Conservation (phyloP, 805 yeast genomes). For the Schwanniomyces yamadae region DNA sequence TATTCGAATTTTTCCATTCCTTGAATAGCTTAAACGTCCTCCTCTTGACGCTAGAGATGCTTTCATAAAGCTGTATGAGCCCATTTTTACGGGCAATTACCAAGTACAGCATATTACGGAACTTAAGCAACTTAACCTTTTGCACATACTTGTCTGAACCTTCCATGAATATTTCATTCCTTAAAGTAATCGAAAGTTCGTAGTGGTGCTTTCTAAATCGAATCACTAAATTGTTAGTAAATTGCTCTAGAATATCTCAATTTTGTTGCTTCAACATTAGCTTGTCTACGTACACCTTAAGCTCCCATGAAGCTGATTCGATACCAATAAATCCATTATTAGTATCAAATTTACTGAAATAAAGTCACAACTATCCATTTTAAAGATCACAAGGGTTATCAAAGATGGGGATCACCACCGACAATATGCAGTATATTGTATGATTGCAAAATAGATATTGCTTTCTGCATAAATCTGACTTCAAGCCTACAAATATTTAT, state of each 20-base stretch:
- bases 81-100: constrained; percentile 27
- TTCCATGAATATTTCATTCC: constrained; percentile 15
- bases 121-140: constrained; percentile 18
- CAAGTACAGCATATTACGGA: constrained; percentile 20
- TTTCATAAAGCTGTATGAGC: constrained; percentile 28
- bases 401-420: no score
- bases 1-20: constrained; percentile 33
- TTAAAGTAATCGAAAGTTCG: constrained; percentile 10
- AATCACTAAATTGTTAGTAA: constrained; percentile 18
- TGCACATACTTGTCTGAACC: constrained; percentile 18
- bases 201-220: constrained; percentile 11
- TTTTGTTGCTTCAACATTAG: neutral
- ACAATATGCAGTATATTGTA: no score
- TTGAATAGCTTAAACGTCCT: constrained; percentile 22
- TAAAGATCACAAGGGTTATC: no score
- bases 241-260: neutral
- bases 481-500: no score
- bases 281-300: constrained; percentile 16
- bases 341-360: neutral
- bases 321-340: constrained; percentile 16
- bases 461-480: no score
- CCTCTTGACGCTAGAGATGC: constrained; percentile 5
- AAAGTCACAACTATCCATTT: no score
- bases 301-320: constrained; percentile 17
- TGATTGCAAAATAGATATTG: no score